Evolutionary conservation across 2,329 filamentous ascomycete species (phyloP), one percentile per base, ranked within the genome.

Genomic region (Cercospora sesami): DNA sequence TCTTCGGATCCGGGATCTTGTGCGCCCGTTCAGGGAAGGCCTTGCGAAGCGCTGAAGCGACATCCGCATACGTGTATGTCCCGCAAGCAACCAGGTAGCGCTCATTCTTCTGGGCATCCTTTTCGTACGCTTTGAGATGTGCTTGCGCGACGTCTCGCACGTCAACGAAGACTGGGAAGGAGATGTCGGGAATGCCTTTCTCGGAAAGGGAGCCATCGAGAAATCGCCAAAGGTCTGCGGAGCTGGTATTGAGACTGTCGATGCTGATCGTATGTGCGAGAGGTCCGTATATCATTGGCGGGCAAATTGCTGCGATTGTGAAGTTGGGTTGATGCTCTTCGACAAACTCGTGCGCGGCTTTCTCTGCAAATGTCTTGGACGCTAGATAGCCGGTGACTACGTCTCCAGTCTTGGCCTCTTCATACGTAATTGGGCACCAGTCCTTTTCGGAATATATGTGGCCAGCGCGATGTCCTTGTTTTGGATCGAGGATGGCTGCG

Each of bases 291-390:
- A 39, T 39, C 59, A 67, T 58, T 2, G 48, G 31, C 7, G 65
- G 65, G 18, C 55, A 57, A 4, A 67, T 28, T n/a, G 60, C 31
- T 10, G 45, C 36, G 5, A 67, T n/a, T 2, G 26, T 45, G 28
- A 64, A 68, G 14, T 26, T 60, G 14, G 66, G 66, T 5, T 58
- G 31, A 7, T 61, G n/a, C 30, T 60, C 18, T 21, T 64, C 53
- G 7, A 68, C 42, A 42, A 64, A 64, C 18, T 68, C 61, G n/a
- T 33, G 53, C 5, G 65, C 65, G 21, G 51, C 60, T 42, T 67
- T 59, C 26, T 67, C 65, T n/a, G 65, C 65, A 26, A 60, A 59
- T 39, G 18, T 67, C 48, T 66, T 66, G 26, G 58, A 62, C 8
- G 58, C 64, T 12, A 23, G 18, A 28, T 66, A 63, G 10, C 59